Conservation (phyloP, 192 early-diverging fungal genomes). For the Funneliformis mosseae region DNA sequence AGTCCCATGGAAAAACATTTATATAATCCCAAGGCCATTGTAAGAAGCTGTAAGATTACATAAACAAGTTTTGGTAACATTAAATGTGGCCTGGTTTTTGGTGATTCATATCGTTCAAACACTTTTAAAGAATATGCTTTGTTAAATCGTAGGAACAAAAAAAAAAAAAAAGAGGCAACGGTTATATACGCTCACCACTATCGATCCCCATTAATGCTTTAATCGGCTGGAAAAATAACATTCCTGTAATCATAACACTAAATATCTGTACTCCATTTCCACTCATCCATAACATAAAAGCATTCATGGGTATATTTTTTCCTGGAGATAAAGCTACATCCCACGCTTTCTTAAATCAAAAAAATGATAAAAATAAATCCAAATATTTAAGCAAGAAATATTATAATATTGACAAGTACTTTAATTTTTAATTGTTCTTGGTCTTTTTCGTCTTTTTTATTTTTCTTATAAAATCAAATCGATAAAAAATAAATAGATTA, state of each 20-base stretch:
- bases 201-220: slow-evolving; percentile 74
- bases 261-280: slow-evolving; percentile 97
- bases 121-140: slow-evolving; percentile 41
- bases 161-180: neutral
- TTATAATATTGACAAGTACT: neutral
- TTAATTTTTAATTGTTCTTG: slow-evolving; percentile 29
- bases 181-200: slow-evolving; percentile 48
- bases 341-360: slow-evolving; percentile 85
- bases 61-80: slow-evolving; percentile 81
- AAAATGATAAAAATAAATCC: neutral
- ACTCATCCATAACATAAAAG: slow-evolving; percentile 99
- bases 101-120: slow-evolving; percentile 78
- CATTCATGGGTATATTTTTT: slow-evolving; percentile 96
- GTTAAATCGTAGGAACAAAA: neutral
- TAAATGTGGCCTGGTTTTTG: slow-evolving; percentile 58
- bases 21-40: slow-evolving; percentile 86
- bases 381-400: neutral
- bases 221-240: slow-evolving; percentile 89
- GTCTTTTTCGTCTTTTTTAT: slow-evolving; percentile 26
- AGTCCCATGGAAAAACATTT: slow-evolving; percentile 94
- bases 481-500: neutral
- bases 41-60: slow-evolving; percentile 78
- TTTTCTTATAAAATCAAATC: slow-evolving; percentile 15
- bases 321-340: slow-evolving; percentile 87
- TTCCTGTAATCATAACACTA: slow-evolving; percentile 91